Evolutionary conservation across 1,139 yeast species (phyloP), one percentile per base, ranked within the genome.

Genomic region (Candida frijolesensis): DNA sequence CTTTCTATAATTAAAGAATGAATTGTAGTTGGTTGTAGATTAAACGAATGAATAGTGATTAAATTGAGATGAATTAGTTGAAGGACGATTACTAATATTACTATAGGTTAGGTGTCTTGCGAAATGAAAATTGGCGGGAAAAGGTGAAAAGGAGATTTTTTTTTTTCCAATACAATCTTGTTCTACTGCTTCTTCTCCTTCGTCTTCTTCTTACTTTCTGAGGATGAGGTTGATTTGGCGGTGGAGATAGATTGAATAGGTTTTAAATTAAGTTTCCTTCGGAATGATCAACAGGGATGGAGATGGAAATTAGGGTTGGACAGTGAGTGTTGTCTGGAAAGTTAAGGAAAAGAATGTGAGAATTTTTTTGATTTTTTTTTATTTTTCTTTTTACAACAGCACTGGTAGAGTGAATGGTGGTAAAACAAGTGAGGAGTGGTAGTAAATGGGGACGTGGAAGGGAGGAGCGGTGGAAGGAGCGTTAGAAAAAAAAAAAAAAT

Each of bases 21-120:
- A 49, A 49, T 34, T 39, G 15, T 49, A 46, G 51, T 46, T 46
- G 51, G 51, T 49, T 34, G 32, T 37, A 42, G 22, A 12, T 29
- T 37, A 37, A 44, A 29, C 47, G 42, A 44, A 44, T 44, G 47
- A 37, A 32, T 42, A 37, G 32, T 14, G 14, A 29, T 18, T 32
- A 18, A 29, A 39, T 29, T 38, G 30, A 27, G 12, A 14, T 16
- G 25, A 35, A 34, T 16, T 45, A 35, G 25, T 42, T 42, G 37
- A 30, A 25, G 29, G 7, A 25, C 29, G 7, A 25, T 25, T 25
- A 25, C 29, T 25, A 25, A 25, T 25, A 25, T 25, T 6, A 25
- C 29, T 25, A 9, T 25, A 8, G 8, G 35, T n/a, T 33, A 4
- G 4, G 34, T 33, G 14, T 33, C 3, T 33, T 14, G 16, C 14